Conservation (phyloP, 2,329 filamentous ascomycete genomes). For the Colletotrichum paranaense region DNA sequence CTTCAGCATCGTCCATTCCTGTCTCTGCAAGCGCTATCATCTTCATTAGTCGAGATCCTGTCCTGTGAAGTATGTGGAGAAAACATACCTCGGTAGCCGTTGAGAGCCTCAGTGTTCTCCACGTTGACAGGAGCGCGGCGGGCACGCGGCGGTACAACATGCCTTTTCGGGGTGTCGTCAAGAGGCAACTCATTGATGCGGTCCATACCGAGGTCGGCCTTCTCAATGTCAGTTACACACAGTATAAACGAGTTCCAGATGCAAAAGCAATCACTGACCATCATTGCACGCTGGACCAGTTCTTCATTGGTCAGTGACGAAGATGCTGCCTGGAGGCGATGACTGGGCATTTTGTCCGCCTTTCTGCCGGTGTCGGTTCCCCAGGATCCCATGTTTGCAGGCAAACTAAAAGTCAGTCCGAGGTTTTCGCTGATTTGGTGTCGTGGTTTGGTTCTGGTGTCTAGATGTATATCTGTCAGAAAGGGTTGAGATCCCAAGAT, state of each 20-base stretch:
- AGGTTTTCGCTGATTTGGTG: neutral
- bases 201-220: slow-evolving; percentile 45
- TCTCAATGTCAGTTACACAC: neutral
- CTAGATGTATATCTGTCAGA: neutral
- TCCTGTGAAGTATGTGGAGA: neutral
- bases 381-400: slow-evolving; percentile 17
- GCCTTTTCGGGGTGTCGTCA: slow-evolving; percentile 33
- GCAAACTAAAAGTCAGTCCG: too few species aligned
- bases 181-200: slow-evolving; percentile 41
- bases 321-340: neutral
- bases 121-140: neutral
- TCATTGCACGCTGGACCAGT: slow-evolving; percentile 3
- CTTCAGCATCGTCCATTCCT: slow-evolving; percentile 45
- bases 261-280: neutral
- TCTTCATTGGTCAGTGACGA: neutral
- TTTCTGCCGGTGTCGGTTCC: slow-evolving; percentile 5
- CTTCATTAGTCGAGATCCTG: neutral
- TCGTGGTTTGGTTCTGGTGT: neutral
- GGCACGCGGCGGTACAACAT: neutral
- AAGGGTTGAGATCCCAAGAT: neutral
- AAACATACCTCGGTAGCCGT: slow-evolving; percentile 6
- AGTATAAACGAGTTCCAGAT: neutral
- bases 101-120: slow-evolving; percentile 8
- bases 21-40: slow-evolving; percentile 38
- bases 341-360: slow-evolving; percentile 17